Evolutionary conservation across 495 filamentous ascomycete genomes (phyloP), one percentile per base, ranked within the genome.

Genomic region (Podospora fimiseda): DNA sequence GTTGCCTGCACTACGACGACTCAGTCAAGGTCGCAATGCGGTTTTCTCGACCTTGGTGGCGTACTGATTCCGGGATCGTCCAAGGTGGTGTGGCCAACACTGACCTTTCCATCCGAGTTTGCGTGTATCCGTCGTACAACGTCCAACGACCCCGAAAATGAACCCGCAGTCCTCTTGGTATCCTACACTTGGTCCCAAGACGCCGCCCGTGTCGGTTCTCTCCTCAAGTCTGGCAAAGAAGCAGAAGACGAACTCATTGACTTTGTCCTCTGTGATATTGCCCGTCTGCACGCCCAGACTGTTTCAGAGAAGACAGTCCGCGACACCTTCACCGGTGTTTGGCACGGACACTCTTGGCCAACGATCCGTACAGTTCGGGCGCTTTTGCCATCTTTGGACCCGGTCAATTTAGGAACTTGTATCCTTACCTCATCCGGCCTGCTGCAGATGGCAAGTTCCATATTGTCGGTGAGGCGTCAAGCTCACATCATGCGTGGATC

Each of bases 111-210:
- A 62, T 71, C 20, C 60, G 74, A 3, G 64, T 55, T 15, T 63
- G 62, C 52, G 74, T 76, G 8, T 78, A 76, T 62, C 74, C 74
- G 7, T 70, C 68, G 8, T 76, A 70, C 56, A 69, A 68, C 44
- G 13, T 24, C n/a, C n/a, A 9, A 53, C 47, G 43, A 70, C 50
- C 18, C 62, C 9, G 59, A 61, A 36, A 21, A 49, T 8, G 47
- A 63, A 18, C 55, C 67, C 3, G 69, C 60, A 15, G 69, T 74
- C 7, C 62, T 78, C 8, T 62, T 78, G 13, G 61, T 57, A 38
- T 69, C 66, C 0, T 77, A 76, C 50, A 68, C 70, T n/a, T 74
- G 70, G 70, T 50, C 53, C 7, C 66, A 70, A 39, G 74, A 78
- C 56, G 70, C 70, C 2, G 30, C 43, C 14, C 69, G 72, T 43